Evolutionary conservation across 768 basidiomycete species (phyloP).

Genomic region (Boletus rufocinnamomeus): DNA sequence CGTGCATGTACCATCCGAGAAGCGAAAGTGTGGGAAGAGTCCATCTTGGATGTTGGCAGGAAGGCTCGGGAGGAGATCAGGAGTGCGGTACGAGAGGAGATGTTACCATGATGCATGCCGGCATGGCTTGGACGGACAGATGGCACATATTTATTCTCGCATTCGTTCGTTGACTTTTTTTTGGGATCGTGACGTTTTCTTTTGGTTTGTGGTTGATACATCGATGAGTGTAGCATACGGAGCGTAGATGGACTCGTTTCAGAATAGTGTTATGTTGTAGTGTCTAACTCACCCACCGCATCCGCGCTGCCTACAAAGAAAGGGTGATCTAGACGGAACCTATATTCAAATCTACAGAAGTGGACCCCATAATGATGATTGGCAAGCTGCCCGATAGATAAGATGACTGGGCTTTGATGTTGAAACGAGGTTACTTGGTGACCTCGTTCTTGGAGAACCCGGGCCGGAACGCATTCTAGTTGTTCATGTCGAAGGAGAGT

Average conservation of each 20-base stretch:
- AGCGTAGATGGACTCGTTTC: neutral
- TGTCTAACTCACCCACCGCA: neutral
- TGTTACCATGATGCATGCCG: neutral
- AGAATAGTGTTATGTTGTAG: neutral
- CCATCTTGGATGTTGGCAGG: constrained; percentile 32
- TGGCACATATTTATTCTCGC: constrained; percentile 9
- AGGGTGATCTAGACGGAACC: neutral
- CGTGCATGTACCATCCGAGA: constrained; percentile 60
- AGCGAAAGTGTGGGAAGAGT: constrained; percentile 53
- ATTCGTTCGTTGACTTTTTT: neutral
- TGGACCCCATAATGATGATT: neutral
- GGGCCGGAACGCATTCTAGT: neutral
- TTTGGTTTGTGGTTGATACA: neutral
- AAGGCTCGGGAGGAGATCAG: constrained; percentile 19
- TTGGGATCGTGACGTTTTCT: neutral
- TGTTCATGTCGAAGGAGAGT: neutral
- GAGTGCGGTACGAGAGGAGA: neutral
- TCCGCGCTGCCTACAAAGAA: neutral
- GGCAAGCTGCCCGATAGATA: neutral
- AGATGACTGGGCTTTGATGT: neutral
- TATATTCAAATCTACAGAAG: neutral
- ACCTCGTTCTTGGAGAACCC: neutral
- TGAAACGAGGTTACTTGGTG: neutral
- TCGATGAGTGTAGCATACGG: neutral
- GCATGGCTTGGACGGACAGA: constrained; percentile 2